phyloP scores from a whole-genome alignment of 495 filamentous ascomycete genomes.

The Aspergillus mulundensis region DNA sequence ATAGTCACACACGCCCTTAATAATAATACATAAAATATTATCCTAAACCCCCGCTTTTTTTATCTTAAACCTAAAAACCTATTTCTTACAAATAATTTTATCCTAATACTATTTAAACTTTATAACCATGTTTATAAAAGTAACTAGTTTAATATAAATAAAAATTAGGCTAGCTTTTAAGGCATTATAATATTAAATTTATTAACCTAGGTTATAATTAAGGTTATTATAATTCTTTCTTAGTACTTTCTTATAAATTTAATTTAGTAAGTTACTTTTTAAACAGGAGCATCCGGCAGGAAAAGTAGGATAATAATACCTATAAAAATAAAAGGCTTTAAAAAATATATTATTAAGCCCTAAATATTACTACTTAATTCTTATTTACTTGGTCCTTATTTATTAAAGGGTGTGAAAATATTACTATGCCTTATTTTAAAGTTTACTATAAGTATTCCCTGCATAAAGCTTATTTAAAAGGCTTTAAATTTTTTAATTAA shows the following conservation, averaged over 20 bases:
- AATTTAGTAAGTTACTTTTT: neutral
- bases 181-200: neutral
- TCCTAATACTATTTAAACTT: conserved; percentile 9
- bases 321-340: conserved; percentile 28
- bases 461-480: conserved; percentile 23
- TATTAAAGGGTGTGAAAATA: conserved; percentile 4
- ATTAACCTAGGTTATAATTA: neutral
- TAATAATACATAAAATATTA: neutral
- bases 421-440: conserved; percentile 11
- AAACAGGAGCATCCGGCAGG: conserved; percentile 1
- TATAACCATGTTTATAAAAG: conserved; percentile 17
- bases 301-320: conserved; percentile 16
- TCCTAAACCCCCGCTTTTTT: conserved; percentile 18
- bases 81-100: conserved; percentile 13
- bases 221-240: neutral
- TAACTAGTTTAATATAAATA: conserved; percentile 10
- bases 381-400: neutral
- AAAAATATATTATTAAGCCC: conserved; percentile 27
- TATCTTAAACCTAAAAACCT: conserved; percentile 43
- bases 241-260: neutral
- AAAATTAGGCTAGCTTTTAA: conserved; percentile 11
- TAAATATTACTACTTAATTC: conserved; percentile 12
- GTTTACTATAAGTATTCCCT: conserved; percentile 1
- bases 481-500: conserved; percentile 26
- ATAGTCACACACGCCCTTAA: neutral